Base-by-base conservation (phyloP, 441 rosid species). In the Populus hybrid region DNA sequence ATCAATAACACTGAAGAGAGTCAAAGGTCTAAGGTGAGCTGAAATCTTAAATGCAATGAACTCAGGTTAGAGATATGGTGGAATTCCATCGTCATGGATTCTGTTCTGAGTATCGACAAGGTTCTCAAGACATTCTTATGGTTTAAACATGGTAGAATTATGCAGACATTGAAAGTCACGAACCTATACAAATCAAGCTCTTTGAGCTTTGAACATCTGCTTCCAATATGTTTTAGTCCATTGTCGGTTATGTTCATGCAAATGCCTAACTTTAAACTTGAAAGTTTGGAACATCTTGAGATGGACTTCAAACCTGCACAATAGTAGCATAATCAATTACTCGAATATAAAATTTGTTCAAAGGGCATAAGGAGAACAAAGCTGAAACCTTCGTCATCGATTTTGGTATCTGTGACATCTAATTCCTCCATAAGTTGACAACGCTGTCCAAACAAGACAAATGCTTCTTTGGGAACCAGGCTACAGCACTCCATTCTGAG, bases 131-230 rank as follows among this genome's bases (percentile, higher is more conserved):
- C 20, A 16, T 70, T 70, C 73, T 6, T 38, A 70, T 14, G 32
- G 32, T 57, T 20, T 24, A 20, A 72, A 57, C 8, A 53, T 16
- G 40, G 34, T 53, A 16, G 42, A 30, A 57, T 5, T 14, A 69
- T 2, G 21, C 30, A 35, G 73, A 65, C 5, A 74, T 34, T 66
- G 63, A 57, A 57, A 57, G 10, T 61, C 40, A 32, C 32, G 50
- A 57, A 85, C 85, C 87, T 82, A 80, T 85, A 85, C 67, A 85
- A 75, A 74, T 85, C 87, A 46, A 85, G 81, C 79, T 85, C 85
- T 32, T 23, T 82, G 32, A 85, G 84, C 76, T 68, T 74, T 46
- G 75, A 79, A 70, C 87, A 82, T 12, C 20, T 16, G 34, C 67
- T 81, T 68, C 82, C 87, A 76, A 85, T 77, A 74, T 71, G 36